Conservation (phyloP, 495 filamentous ascomycete species). For the Annulohypoxylon moriforme region DNA sequence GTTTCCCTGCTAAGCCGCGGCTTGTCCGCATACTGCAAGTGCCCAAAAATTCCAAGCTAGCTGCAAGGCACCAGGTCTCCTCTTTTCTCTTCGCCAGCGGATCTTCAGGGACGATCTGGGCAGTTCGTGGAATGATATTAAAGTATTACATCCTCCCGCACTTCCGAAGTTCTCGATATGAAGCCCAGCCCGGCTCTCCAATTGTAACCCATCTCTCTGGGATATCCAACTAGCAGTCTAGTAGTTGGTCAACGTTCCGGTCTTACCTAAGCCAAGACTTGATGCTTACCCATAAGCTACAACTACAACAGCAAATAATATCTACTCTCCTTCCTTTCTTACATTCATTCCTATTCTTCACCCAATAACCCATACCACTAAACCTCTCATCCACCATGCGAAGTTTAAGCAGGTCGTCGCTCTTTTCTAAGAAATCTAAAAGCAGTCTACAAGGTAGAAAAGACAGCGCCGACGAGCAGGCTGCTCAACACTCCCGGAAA, state of each 20-base stretch:
- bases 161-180: neutral
- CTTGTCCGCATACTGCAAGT: conserved; percentile 19
- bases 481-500: conserved; percentile 35
- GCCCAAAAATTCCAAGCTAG: conserved; percentile 17
- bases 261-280: conserved; percentile 29
- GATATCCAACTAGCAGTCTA: conserved; percentile 29
- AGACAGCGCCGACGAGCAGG: conserved; percentile 32
- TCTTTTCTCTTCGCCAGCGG: conserved; percentile 31
- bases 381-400: conserved; percentile 37
- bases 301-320: conserved; percentile 26
- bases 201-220: conserved; percentile 10
- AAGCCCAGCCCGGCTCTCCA: conserved; percentile 21
- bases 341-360: conserved; percentile 16
- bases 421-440: conserved; percentile 47
- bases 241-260: conserved; percentile 15
- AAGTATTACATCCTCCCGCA: conserved; percentile 26
- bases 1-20: conserved; percentile 8
- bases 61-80: conserved; percentile 41
- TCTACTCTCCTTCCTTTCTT: conserved; percentile 24
- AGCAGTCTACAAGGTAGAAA: conserved; percentile 28
- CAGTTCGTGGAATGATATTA: conserved; percentile 35
- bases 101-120: conserved; percentile 41
- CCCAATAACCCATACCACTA: neutral
- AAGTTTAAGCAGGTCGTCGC: conserved; percentile 29
- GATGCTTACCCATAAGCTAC: conserved; percentile 20